phyloP scores from a whole-genome alignment of 352 stramenopile genomes.

The Chrysophaeum taylorii region DNA sequence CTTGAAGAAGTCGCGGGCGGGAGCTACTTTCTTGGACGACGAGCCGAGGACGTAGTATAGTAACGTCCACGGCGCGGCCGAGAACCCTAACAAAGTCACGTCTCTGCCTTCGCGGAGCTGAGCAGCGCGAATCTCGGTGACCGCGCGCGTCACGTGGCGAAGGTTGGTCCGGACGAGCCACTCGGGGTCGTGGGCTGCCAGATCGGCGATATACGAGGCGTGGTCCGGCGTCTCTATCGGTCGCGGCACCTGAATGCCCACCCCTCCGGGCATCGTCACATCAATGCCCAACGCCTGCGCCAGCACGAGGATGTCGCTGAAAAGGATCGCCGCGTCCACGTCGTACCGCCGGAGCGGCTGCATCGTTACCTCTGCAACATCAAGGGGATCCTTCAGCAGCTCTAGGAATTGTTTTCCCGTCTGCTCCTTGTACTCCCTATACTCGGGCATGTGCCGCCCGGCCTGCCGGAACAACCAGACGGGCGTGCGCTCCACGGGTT shows the following conservation, averaged over 20 bases:
- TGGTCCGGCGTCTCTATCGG: no score
- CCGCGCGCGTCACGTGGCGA: neutral
- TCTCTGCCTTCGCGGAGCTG: constrained; percentile 55
- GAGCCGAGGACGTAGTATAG: constrained; percentile 98
- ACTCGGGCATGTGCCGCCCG: constrained; percentile 72
- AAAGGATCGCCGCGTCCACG: constrained; percentile 95
- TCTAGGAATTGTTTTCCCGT: constrained; percentile 58
- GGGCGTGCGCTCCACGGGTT: constrained; percentile 73
- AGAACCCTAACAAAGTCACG: constrained; percentile 90
- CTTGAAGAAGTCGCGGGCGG: constrained; percentile 86
- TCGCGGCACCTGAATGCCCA: constrained; percentile 69
- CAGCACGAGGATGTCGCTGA: constrained; percentile 97
- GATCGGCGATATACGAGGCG: neutral
- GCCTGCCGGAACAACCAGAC: constrained; percentile 96
- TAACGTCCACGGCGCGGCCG: constrained; percentile 88
- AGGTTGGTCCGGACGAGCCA: neutral
- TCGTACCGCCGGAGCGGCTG: constrained; percentile 80
- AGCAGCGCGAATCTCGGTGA: neutral
- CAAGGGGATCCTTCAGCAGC: constrained; percentile 46
- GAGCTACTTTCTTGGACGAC: constrained; percentile 79
- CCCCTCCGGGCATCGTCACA: constrained; percentile 84
- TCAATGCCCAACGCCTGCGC: constrained; percentile 89
- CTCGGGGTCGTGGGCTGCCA: neutral
- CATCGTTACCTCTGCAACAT: constrained; percentile 87
- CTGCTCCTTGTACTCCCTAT: constrained; percentile 56